Conservation (phyloP, 805 yeast genomes). For the Zygoascus bituminiphila region DNA sequence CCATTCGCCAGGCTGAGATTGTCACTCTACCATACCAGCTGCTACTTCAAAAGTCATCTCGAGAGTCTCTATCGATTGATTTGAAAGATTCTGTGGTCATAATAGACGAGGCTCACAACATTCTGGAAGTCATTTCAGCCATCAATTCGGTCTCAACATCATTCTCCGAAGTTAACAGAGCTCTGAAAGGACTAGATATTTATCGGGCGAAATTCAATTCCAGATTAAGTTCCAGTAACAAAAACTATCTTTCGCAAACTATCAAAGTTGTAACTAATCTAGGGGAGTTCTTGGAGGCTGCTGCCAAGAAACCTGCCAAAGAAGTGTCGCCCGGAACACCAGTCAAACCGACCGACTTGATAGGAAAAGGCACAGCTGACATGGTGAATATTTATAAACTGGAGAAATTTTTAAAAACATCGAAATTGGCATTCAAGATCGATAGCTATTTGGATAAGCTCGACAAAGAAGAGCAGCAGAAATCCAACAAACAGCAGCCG, state of each 20-base stretch:
- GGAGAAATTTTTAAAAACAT: constrained; percentile 50
- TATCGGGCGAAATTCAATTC: constrained; percentile 56
- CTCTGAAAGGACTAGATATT: constrained; percentile 41
- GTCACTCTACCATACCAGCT: constrained; percentile 82
- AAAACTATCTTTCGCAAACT: constrained; percentile 59
- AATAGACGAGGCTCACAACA: constrained; percentile 89
- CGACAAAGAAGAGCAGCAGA: constrained; percentile 4
- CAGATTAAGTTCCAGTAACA: constrained; percentile 60
- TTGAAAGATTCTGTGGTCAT: constrained; percentile 60
- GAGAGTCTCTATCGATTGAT: constrained; percentile 51
- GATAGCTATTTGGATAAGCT: constrained; percentile 52
- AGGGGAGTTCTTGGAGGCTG: constrained; percentile 37
- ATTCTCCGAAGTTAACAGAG: constrained; percentile 36
- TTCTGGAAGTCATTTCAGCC: constrained; percentile 65
- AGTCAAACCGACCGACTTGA: constrained; percentile 44
- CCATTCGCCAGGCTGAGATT: constrained; percentile 55
- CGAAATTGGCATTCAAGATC: constrained; percentile 78
- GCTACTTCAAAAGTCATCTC: constrained; percentile 50
- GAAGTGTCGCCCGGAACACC: constrained; percentile 44
- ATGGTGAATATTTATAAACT: constrained; percentile 60
- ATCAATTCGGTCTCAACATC: constrained; percentile 58
- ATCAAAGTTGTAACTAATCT: constrained; percentile 48
- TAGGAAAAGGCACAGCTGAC: constrained; percentile 57
- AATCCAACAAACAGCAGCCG: constrained; percentile 6
- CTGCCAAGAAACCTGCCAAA: constrained; percentile 20